Percentiles rank a stretch among this genome's conserved stretches.
These are phyloP conservation scores for Elongisporangium anandrum DNA, from an alignment of 352 stramenopile species.

Conservation along the genomic window DNA sequence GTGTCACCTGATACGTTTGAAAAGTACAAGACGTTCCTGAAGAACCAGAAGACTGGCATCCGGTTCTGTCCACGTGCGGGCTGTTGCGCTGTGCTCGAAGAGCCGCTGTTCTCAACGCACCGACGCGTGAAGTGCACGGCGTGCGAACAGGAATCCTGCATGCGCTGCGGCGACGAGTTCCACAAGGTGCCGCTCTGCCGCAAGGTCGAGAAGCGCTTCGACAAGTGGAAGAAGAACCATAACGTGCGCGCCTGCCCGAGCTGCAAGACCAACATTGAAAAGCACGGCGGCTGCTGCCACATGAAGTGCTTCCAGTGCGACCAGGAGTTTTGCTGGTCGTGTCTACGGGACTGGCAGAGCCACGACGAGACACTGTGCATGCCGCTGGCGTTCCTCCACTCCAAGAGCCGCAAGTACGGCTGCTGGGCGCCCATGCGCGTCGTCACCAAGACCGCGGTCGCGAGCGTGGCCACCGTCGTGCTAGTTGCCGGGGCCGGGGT, in stretches of 20 bases:
- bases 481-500: conserved; percentile 52
- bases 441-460: conserved; percentile 64
- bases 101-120: conserved; percentile 40
- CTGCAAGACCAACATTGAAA: conserved; percentile 75
- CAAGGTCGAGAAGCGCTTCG: conserved; percentile 60
- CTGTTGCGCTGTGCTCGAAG: conserved; percentile 53
- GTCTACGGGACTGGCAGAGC: conserved; percentile 55
- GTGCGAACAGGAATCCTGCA: conserved; percentile 59
- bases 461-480: conserved; percentile 45
- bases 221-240: conserved; percentile 61
- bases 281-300: conserved; percentile 79
- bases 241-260: conserved; percentile 67
- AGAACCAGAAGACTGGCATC: conserved; percentile 58
- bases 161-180: conserved; percentile 57
- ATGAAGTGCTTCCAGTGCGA: conserved; percentile 87
- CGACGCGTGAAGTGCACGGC: conserved; percentile 38
- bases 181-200: conserved; percentile 53
- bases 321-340: conserved; percentile 82
- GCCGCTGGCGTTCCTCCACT: conserved; percentile 60
- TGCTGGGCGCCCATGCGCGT: conserved; percentile 59
- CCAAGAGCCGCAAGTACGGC: conserved; percentile 59
- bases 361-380: conserved; percentile 77
- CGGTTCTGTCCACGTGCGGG: conserved; percentile 69
- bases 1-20: conserved; percentile 38
- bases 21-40: conserved; percentile 66